Conservation (phyloP, 805 yeast genomes). For the Pichia insulana region DNA sequence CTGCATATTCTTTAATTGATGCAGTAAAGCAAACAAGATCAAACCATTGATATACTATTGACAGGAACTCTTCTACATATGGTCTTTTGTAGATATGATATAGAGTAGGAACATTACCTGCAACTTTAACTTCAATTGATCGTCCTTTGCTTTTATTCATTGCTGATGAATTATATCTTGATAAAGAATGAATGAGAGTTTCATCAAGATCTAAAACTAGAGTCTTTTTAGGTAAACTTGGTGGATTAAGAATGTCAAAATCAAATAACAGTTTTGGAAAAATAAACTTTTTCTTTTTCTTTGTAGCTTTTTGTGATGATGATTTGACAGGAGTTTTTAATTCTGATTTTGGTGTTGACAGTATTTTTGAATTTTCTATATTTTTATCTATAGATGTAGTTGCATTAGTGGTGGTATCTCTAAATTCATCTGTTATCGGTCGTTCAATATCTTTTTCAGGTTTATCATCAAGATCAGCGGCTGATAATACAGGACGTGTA, state of each 20-base stretch:
- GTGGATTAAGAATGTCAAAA: conserved; percentile 27
- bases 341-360: not conserved
- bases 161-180: conserved; percentile 44
- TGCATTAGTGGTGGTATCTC: too few relatives aligned
- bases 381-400: too few relatives aligned
- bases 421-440: too few relatives aligned
- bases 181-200: conserved; percentile 84
- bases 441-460: not conserved
- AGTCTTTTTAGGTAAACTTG: conserved; percentile 38
- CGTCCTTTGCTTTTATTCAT: conserved; percentile 41
- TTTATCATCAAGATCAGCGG: not conserved
- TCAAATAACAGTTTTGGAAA: conserved; percentile 29
- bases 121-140: conserved; percentile 72
- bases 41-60: conserved; percentile 77
- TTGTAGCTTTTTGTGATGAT: conserved; percentile 1
- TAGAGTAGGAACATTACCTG: conserved; percentile 59
- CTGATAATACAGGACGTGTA: conserved; percentile 3
- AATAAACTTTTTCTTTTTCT: conserved; percentile 23
- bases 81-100: conserved; percentile 92
- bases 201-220: conserved; percentile 88
- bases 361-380: not conserved
- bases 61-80: conserved; percentile 74
- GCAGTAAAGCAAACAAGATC: conserved; percentile 91
- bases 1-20: conserved; percentile 89
- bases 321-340: not conserved